Conservation (phyloP, 1,284 basidiomycete genomes). For the Trichosporon sp. region DNA sequence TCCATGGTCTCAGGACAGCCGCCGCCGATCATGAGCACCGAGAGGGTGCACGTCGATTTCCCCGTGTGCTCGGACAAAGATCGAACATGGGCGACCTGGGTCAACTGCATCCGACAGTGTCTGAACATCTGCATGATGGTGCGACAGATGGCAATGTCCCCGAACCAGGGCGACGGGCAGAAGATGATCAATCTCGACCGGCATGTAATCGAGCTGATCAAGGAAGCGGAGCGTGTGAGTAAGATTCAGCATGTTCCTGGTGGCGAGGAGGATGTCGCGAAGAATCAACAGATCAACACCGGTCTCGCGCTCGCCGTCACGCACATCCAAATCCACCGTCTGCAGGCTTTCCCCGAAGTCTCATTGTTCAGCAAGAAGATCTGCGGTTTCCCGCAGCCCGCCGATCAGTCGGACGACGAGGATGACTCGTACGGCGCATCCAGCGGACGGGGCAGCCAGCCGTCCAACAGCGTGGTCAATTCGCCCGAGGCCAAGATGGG, state of each 20-base stretch:
- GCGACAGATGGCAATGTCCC: slow-evolving; percentile 35
- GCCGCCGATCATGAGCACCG: slow-evolving; percentile 23
- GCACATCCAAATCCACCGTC: slow-evolving; percentile 48
- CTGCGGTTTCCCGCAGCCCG: slow-evolving; percentile 45
- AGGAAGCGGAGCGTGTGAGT: slow-evolving; percentile 39
- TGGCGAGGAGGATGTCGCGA: slow-evolving; percentile 48
- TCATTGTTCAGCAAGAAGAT: slow-evolving; percentile 48
- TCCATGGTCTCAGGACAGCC: slow-evolving; percentile 32
- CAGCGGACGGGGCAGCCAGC: neutral
- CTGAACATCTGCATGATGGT: slow-evolving; percentile 37
- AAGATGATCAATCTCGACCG: slow-evolving; percentile 40
- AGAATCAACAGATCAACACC: slow-evolving; percentile 46
- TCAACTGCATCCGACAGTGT: slow-evolving; percentile 40
- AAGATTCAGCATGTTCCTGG: slow-evolving; percentile 46
- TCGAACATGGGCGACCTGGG: slow-evolving; percentile 45
- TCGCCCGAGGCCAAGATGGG: neutral
- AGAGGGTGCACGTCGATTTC: slow-evolving; percentile 37
- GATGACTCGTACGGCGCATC: neutral
- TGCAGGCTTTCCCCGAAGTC: slow-evolving; percentile 49
- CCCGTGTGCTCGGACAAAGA: slow-evolving; percentile 42
- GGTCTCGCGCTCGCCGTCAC: slow-evolving; percentile 44
- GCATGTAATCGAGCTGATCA: slow-evolving; percentile 41
- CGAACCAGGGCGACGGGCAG: neutral
- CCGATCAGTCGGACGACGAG: slow-evolving; percentile 9
- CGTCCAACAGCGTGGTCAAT: neutral